Evolutionary conservation across 2,329 filamentous ascomycete genomes (phyloP).

Genomic region (Pseudogymnoascus verrucosus): DNA sequence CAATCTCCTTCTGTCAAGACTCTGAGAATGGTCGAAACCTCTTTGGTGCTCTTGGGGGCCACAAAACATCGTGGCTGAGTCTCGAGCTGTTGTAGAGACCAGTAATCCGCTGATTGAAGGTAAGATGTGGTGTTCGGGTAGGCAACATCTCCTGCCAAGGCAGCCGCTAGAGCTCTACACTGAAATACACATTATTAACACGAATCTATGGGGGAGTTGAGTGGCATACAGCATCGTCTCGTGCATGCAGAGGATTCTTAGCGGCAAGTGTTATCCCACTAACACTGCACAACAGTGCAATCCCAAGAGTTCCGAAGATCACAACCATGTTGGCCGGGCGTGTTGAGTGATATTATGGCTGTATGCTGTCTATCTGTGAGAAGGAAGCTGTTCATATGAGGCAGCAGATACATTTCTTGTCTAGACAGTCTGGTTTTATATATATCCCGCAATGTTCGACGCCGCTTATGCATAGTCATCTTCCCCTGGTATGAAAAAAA

Average conservation of each 20-base stretch:
- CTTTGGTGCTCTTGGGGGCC: neutral
- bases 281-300: neutral
- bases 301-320: neutral
- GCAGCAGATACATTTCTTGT: neutral
- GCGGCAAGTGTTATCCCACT: neutral
- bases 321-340: neutral
- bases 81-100: neutral
- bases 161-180: neutral
- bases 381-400: neutral
- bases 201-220: neutral
- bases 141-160: neutral
- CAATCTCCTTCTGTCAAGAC: slow-evolving; percentile 14
- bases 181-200: neutral
- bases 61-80: neutral
- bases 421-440: neutral
- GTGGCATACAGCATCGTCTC: neutral
- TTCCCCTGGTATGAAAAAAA: neutral
- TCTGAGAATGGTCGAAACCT: neutral
- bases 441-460: neutral
- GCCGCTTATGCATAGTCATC: neutral
- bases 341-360: neutral
- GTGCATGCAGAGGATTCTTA: neutral
- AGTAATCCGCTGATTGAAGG: neutral
- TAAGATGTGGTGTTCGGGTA: neutral
- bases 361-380: neutral